These are phyloP conservation scores for Calonectria crousiana DNA, from an alignment of 2,329 filamentous ascomycete species.

Conservation along the genomic window DNA sequence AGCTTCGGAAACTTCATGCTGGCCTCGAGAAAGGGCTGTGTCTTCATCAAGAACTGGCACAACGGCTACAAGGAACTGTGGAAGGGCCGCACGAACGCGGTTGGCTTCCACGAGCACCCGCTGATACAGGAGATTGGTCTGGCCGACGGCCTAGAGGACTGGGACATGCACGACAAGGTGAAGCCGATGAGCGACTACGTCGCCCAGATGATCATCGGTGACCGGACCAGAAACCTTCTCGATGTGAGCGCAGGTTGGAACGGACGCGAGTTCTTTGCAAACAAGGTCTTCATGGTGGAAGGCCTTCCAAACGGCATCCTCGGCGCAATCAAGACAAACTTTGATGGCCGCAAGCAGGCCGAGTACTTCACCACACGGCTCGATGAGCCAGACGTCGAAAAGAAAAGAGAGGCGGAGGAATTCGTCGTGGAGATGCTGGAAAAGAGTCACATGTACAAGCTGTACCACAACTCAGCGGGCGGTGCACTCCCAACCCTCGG, in stretches of 20 bases:
- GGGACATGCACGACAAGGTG: constrained; percentile 33
- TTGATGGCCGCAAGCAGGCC: constrained; percentile 44
- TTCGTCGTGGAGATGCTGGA: constrained; percentile 50
- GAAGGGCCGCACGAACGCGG: constrained; percentile 47
- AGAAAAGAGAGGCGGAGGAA: constrained; percentile 42
- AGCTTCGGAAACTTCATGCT: constrained; percentile 58
- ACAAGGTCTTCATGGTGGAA: constrained; percentile 48
- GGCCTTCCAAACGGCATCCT: constrained; percentile 48
- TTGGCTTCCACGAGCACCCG: constrained; percentile 48
- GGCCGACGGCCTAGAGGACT: constrained; percentile 42
- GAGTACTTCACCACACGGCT: constrained; percentile 49
- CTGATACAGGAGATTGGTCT: constrained; percentile 48
- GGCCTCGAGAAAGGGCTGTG: constrained; percentile 54
- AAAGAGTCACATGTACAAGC: constrained; percentile 52
- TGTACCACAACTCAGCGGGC: constrained; percentile 51
- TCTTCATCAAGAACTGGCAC: constrained; percentile 59
- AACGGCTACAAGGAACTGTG: constrained; percentile 52
- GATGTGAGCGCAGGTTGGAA: constrained; percentile 47
- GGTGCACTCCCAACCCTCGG: constrained; percentile 46
- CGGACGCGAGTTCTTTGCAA: constrained; percentile 48
- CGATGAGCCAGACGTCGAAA: constrained; percentile 46
- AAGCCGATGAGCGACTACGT: constrained; percentile 51
- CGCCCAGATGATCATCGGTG: constrained; percentile 51
- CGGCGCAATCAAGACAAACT: constrained; percentile 46
- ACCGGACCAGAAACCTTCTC: constrained; percentile 49